Percentiles rank a stretch among this genome's conserved stretches.
Evolutionary conservation across 2,329 filamentous ascomycete species (phyloP).

Genomic region (Exophiala mesophila): DNA sequence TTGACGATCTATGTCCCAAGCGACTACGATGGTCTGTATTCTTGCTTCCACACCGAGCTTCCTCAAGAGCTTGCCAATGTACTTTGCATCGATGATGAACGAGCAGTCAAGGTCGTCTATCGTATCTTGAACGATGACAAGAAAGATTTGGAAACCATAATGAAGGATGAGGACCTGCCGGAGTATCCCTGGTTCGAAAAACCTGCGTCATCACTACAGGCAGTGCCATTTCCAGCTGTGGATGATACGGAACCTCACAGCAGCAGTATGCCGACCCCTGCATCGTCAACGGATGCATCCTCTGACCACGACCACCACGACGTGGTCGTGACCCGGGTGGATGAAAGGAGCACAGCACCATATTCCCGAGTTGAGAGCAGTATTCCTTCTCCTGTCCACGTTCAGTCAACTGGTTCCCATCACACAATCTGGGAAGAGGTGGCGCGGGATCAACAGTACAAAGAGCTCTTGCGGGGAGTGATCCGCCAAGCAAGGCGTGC

Average conservation of each 20-base stretch:
- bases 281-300: not conserved
- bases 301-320: too few relatives aligned
- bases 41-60: constrained; percentile 18
- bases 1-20: constrained; percentile 13
- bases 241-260: not conserved
- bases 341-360: constrained; percentile 3
- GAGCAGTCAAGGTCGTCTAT: constrained; percentile 13
- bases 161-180: constrained; percentile 15
- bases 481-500: constrained; percentile 9
- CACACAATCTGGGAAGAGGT: constrained; percentile 7
- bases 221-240: constrained; percentile 1
- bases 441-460: constrained; percentile 6
- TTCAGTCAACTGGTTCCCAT: too few relatives aligned
- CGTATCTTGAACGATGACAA: constrained; percentile 16
- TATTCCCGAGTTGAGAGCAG: constrained; percentile 1
- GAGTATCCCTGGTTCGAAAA: constrained; percentile 13
- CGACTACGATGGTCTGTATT: constrained; percentile 8
- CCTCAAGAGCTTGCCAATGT: constrained; percentile 8
- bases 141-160: constrained; percentile 8
- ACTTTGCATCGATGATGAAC: constrained; percentile 5
- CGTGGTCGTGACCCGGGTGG: not conserved
- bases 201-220: constrained; percentile 6
- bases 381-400: not conserved
- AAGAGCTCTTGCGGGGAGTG: constrained; percentile 10
- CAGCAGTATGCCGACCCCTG: not conserved